Evolutionary conservation across 2,329 filamentous ascomycete species (phyloP), one percentile per base, ranked within the genome.

Genomic region (Venturia oleaginea): DNA sequence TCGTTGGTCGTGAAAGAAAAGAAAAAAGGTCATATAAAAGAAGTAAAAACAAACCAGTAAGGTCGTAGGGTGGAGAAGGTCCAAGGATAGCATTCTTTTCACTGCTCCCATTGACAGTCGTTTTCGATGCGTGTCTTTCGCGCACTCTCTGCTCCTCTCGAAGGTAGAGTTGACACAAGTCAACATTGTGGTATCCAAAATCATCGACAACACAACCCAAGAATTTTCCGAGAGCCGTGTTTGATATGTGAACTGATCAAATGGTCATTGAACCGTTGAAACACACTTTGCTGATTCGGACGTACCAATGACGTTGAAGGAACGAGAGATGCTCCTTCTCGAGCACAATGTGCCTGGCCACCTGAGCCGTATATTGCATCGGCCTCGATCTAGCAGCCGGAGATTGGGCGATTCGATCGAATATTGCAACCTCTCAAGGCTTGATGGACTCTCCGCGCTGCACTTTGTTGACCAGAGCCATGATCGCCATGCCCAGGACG

Each of bases 381-480:
- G 27, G 22, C 15, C 22, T 51, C 46, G 22, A 30, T 8, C 46
- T 51, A 51, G 46, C 46, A 30, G 46, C 46, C n/a, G 7, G 13
- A 15, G 22, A 24, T 22, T 3, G 22, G 22, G 46, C 46, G 4
- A 51, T 51, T 51, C 24, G 11, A 34, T n/a, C 51, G 15, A n/a
- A 15, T 42, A 19, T 59, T 37, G 32, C 38, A 11, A 22, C 13
- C 43, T 19, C 37, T 62, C 60, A 62, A 43, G 60, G 30, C 43
- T 62, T 62, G 13, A 62, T 46, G 40, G 38, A 32, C 48, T 65
- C 64, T n/a, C 60, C 64, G 4, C 38, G 22, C 71, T 91, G 88
- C 89, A 89, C 93, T 62, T 88, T 88, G 71, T 94, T 94, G 69
- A 94, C 81, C 75, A 92, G 92, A 51, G 89, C 89, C 90, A 94